phyloP scores from a whole-genome alignment of 2,329 filamentous ascomycete genomes.

The Diaporthe eres region DNA sequence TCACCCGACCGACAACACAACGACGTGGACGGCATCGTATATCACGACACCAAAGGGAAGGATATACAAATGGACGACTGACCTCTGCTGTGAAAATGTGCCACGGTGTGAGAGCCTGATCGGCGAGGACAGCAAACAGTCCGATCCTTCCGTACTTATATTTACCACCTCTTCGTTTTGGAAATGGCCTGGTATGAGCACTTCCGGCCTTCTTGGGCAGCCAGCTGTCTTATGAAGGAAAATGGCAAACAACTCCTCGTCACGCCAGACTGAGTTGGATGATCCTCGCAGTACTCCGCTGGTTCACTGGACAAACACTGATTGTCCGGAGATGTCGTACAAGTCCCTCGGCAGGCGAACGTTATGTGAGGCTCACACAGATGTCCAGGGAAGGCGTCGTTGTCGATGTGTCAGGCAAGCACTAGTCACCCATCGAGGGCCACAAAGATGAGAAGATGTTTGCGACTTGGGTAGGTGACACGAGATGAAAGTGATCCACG shows the following conservation, averaged over 20 bases:
- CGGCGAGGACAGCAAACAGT: slow-evolving; percentile 11
- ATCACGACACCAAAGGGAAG: background rate
- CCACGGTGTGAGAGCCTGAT: background rate
- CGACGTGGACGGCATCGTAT: background rate
- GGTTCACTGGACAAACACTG: slow-evolving; percentile 32
- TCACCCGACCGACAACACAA: background rate
- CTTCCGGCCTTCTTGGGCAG: slow-evolving; percentile 38
- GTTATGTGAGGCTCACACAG: slow-evolving; percentile 15
- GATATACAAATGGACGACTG: background rate
- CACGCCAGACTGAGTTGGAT: slow-evolving; percentile 1
- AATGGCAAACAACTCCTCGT: slow-evolving; percentile 36
- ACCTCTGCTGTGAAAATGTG: slow-evolving; percentile 24
- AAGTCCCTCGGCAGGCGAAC: slow-evolving; percentile 24
- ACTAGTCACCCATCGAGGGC: slow-evolving; percentile 33
- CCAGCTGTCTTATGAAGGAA: slow-evolving; percentile 42
- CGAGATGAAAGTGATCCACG: background rate
- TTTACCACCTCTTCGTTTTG: slow-evolving; percentile 8
- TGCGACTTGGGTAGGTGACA: slow-evolving; percentile 1
- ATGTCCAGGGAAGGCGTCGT: background rate
- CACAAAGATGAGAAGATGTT: slow-evolving; percentile 34
- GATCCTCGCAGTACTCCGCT: slow-evolving; percentile 4
- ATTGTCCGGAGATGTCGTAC: slow-evolving; percentile 34
- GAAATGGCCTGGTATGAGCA: background rate
- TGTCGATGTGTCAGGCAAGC: slow-evolving; percentile 30
- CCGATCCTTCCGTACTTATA: background rate